These are phyloP conservation scores for Gnaphalium uliginosum DNA, from an alignment of 129 eudicot genomes.

Conservation along the genomic window DNA sequence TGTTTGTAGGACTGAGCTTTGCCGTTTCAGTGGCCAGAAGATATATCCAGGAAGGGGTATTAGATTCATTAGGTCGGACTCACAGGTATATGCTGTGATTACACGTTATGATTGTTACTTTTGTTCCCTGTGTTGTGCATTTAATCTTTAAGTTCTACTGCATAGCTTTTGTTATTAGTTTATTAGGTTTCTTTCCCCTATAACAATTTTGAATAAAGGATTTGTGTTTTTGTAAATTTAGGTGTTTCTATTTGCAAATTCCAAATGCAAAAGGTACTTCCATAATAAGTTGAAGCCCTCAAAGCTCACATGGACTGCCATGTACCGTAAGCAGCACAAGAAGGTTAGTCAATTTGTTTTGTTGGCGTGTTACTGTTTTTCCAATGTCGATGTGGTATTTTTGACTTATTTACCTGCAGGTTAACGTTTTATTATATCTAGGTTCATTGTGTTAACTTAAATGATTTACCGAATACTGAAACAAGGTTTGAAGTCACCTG, in stretches of 20 bases:
- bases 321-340: constrained; percentile 58
- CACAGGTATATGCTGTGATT: constrained; percentile 48
- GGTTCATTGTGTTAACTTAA: not conserved
- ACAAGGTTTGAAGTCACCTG: too few species aligned
- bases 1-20: constrained; percentile 65
- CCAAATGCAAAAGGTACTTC: constrained; percentile 59
- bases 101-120: not conserved
- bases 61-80: constrained; percentile 69
- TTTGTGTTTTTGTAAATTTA: constrained; percentile 1
- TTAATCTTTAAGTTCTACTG: not conserved
- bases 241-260: constrained; percentile 50
- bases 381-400: not conserved
- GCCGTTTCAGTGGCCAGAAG: constrained; percentile 83
- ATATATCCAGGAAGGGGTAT: constrained; percentile 84
- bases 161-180: not conserved
- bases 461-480: not conserved
- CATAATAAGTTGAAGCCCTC: constrained; percentile 54
- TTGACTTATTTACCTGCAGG: not conserved
- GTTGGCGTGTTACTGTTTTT: not conserved
- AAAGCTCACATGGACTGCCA: constrained; percentile 58
- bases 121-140: not conserved
- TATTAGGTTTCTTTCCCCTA: not conserved
- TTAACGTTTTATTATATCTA: not conserved
- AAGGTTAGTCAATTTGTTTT: constrained; percentile 31
- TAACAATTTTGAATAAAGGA: not conserved